phyloP scores from a whole-genome alignment of 805 yeast species.

The Yarrowia sp. region DNA sequence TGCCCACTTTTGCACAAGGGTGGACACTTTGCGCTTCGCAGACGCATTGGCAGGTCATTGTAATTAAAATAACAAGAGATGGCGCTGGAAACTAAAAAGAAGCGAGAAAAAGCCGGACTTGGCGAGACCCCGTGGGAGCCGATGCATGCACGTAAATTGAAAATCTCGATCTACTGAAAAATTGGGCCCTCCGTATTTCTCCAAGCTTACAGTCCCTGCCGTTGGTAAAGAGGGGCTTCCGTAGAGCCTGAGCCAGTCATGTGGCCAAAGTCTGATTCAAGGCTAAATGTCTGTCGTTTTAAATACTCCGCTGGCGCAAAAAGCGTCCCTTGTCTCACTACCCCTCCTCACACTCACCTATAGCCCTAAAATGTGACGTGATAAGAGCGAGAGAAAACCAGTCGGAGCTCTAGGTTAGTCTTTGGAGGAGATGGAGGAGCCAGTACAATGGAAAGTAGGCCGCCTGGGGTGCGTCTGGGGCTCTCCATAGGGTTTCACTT shows the following conservation, averaged over 20 bases:
- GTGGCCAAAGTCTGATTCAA: background rate
- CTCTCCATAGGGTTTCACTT: background rate
- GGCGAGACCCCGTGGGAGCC: slow-evolving; percentile 3
- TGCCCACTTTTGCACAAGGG: slow-evolving; percentile 15
- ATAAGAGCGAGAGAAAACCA: background rate
- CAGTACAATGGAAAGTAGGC: slow-evolving; percentile 15
- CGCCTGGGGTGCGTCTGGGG: slow-evolving; percentile 13
- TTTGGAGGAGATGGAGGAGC: slow-evolving; percentile 11
- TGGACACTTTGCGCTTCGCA: background rate
- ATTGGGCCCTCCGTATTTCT: background rate
- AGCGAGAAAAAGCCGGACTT: background rate
- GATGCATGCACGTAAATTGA: slow-evolving; percentile 10
- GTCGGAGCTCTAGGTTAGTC: slow-evolving; percentile 31
- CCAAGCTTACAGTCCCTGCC: slow-evolving; percentile 15
- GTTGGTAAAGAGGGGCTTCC: background rate
- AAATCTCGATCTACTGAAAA: background rate
- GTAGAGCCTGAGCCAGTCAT: background rate
- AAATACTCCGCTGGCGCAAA: background rate
- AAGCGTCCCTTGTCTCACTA: slow-evolving; percentile 7
- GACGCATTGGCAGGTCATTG: slow-evolving; percentile 21
- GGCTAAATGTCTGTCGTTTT: background rate
- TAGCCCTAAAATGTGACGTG: background rate
- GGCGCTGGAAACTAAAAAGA: background rate
- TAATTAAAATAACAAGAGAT: background rate
- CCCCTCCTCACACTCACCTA: background rate